Evolutionary conservation across 1,284 basidiomycete species (phyloP), one percentile per base, ranked within the genome.

Genomic region (Ustilago cynodontis): DNA sequence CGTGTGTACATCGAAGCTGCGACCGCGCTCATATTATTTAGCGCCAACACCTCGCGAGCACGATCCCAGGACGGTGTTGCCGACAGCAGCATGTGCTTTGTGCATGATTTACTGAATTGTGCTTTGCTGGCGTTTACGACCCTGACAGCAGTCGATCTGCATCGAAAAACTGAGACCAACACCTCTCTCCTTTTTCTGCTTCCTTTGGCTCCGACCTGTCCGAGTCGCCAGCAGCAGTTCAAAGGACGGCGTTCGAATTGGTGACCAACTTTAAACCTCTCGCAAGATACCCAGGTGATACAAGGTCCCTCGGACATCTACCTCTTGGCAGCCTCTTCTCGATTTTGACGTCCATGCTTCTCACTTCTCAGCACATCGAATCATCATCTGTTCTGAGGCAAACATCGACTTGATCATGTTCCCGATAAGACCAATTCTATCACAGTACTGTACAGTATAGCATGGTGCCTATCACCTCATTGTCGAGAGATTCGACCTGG

Each of bases 161-260:
- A 14, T 5, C 29, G 29, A 18, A 31, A 33, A 41, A 24, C 26
- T 61, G 51, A 61, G 50, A 61, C 59, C 58, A 60, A 60, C 49
- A 60, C 58, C 11, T 33, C 20, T 18, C 20, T 33, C 20, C 35
- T 52, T 52, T 28, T 50, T 28, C 22, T 50, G 3, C 9, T 29
- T 50, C 20, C 22, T 29, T 6, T 7, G 3, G 3, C 49, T 14
- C 20, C 20, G 52, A 39, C 22, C 33, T 54, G 35, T 54, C 52
- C n/a, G 31, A 54, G 35, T 54, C n/a, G 52, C 52, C 33, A 37
- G 52, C 52, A 22, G 26, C 47, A 3, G 16, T 49, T 49, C 14
- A 1, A 6, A 24, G 26, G 47, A 2, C 22, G 26, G 47, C 28
- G 24, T 49, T 49, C 24, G 47, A 49, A 49, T 16, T 49, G 22